phyloP scores from a whole-genome alignment of 176 grass and related monocot genomes.

The Zoysia japonica region DNA sequence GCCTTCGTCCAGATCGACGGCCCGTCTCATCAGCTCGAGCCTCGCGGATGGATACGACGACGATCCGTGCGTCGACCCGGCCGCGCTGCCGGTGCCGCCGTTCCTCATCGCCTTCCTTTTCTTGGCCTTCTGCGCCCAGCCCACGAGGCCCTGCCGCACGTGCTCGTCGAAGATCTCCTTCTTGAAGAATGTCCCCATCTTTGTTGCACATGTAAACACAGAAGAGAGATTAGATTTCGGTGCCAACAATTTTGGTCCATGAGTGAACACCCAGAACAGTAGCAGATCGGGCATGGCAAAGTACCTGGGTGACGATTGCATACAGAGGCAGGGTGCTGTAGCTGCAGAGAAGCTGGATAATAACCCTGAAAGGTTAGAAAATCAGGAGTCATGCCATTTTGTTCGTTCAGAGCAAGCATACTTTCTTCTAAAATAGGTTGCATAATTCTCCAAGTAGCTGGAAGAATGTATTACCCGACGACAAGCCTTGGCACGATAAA shows the following conservation, averaged over 20 bases:
- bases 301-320: constrained; percentile 83
- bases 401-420: neutral
- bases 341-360: constrained; percentile 82
- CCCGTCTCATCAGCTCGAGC: constrained; percentile 30
- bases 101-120: constrained; percentile 47
- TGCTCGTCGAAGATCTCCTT: constrained; percentile 88
- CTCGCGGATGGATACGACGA: constrained; percentile 14
- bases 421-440: neutral
- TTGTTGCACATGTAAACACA: constrained; percentile 5
- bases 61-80: neutral
- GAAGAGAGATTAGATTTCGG: neutral
- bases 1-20: constrained; percentile 29
- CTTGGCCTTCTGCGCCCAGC: constrained; percentile 68
- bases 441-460: neutral
- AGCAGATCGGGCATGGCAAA: neutral
- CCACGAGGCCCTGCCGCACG: constrained; percentile 65
- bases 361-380: constrained; percentile 37
- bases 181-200: constrained; percentile 90
- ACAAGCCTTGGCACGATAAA: constrained; percentile 80
- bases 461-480: constrained; percentile 52
- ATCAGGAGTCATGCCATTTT: neutral
- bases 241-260: neutral
- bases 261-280: neutral
- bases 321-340: constrained; percentile 91
- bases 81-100: neutral